These are phyloP conservation scores for Trichomonascaceae sp. DNA, from an alignment of 1,139 yeast species.

Conservation along the genomic window DNA sequence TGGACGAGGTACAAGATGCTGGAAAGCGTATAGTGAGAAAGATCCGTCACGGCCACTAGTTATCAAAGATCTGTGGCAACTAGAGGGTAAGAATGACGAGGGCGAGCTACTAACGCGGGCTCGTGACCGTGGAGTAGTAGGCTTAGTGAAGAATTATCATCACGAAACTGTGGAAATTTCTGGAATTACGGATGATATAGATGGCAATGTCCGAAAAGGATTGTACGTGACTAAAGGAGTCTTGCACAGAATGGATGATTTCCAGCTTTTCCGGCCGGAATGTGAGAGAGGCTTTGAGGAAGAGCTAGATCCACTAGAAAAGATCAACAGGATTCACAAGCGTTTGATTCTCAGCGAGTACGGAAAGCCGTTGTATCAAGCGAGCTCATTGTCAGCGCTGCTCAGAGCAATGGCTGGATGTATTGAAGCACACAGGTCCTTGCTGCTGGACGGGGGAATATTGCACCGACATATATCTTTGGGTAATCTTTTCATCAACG, in stretches of 20 bases:
- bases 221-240: background rate
- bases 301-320: background rate
- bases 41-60: background rate
- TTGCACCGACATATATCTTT: background rate
- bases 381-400: background rate
- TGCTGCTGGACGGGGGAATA: background rate
- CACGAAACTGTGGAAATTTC: background rate
- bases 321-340: background rate
- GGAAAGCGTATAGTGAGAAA: background rate
- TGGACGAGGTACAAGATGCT: background rate
- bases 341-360: background rate
- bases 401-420: background rate
- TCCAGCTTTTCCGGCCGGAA: too few species aligned
- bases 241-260: background rate
- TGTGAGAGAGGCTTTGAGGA: background rate
- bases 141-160: background rate
- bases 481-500: background rate
- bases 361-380: background rate
- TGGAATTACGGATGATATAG: background rate
- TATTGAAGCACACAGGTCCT: background rate
- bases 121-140: background rate
- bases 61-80: background rate
- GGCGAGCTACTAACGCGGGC: background rate
- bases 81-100: background rate
- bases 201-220: background rate